Conservation (phyloP, 345 rosid genomes). For the Orychophragmus violaceus region DNA sequence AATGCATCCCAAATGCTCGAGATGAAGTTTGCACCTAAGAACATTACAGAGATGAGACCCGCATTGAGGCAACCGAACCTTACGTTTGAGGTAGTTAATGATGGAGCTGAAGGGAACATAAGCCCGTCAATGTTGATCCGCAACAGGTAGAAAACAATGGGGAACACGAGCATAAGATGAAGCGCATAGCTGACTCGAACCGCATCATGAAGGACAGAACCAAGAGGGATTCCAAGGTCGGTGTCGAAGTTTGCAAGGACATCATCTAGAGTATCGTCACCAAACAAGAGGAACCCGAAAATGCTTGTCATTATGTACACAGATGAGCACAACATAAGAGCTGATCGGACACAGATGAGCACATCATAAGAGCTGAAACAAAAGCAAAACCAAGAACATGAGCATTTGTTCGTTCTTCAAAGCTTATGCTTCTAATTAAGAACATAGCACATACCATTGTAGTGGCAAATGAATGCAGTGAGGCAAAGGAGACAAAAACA, state of each 20-base stretch:
- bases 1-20: no score
- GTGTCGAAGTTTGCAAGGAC: no score
- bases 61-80: slow-evolving; percentile 57
- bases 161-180: slow-evolving; percentile 95
- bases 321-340: slow-evolving; percentile 63
- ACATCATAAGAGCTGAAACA: slow-evolving; percentile 69
- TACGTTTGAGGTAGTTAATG: slow-evolving; percentile 44
- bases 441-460: slow-evolving; percentile 45
- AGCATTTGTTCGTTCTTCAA: background rate
- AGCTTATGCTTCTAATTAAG: background rate
- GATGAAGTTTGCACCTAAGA: slow-evolving; percentile 76
- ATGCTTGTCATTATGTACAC: slow-evolving; percentile 70
- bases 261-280: no score
- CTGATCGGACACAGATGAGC: slow-evolving; percentile 56
- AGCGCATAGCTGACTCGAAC: slow-evolving; percentile 81
- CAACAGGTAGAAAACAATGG: no score
- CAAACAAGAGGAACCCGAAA: slow-evolving; percentile 84
- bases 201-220: slow-evolving; percentile 62
- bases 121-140: slow-evolving; percentile 81
- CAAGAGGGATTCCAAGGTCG: no score
- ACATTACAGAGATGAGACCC: slow-evolving; percentile 51
- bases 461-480: slow-evolving; percentile 83
- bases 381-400: background rate
- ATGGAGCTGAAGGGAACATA: slow-evolving; percentile 57
- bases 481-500: no score